Evolutionary conservation across 306 rosid species (phyloP).

Genomic region (Medicago lupulina): DNA sequence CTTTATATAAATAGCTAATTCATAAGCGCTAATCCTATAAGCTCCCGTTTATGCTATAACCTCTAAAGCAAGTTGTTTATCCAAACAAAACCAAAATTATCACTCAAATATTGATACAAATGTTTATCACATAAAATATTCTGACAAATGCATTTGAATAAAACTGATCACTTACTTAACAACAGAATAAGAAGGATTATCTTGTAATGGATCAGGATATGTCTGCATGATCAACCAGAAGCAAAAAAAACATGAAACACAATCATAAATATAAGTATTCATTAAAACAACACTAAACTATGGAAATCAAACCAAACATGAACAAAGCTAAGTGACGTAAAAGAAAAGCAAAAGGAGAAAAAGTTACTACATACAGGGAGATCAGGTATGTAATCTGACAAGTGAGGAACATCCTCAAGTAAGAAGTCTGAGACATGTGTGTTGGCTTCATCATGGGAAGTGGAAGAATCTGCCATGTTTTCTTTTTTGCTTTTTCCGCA

Average conservation of each 20-base stretch:
- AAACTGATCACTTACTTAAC: conserved; percentile 65
- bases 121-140: background rate
- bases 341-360: background rate
- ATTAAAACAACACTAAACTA: conserved; percentile 2
- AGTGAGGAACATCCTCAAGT: conserved; percentile 28
- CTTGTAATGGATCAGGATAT: conserved; percentile 77
- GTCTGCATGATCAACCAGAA: conserved; percentile 57
- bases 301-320: background rate
- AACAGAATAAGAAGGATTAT: conserved; percentile 88
- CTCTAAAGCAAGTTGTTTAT: too few species aligned
- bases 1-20: too few species aligned
- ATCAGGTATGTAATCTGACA: conserved; percentile 14
- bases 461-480: background rate
- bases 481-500: background rate
- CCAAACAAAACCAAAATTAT: background rate
- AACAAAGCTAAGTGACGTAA: background rate
- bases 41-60: background rate
- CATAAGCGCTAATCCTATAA: too few species aligned
- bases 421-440: background rate
- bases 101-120: background rate
- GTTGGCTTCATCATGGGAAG: background rate
- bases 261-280: background rate
- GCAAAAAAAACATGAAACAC: background rate
- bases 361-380: conserved; percentile 2
- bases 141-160: background rate